These are phyloP conservation scores for Globisporangium apiculatum DNA, from an alignment of 352 stramenopile genomes.

Conservation along the genomic window DNA sequence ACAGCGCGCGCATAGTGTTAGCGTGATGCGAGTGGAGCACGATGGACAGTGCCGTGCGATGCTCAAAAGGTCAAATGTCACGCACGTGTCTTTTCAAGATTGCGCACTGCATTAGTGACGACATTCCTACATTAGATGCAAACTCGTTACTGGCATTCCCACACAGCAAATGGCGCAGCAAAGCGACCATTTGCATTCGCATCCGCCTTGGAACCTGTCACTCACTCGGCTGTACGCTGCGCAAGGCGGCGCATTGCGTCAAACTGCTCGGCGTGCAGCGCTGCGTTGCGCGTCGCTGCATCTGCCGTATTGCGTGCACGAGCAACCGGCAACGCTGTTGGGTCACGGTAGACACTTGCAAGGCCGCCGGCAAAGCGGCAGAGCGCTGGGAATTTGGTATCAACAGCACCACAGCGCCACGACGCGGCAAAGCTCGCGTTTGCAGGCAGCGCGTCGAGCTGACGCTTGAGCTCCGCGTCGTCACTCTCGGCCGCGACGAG, in stretches of 20 bases:
- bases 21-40: too few species aligned
- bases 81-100: background rate
- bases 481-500: slow-evolving; percentile 3
- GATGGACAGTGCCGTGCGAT: too few species aligned
- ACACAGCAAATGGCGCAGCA: too few species aligned
- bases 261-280: slow-evolving; percentile 8
- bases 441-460: background rate
- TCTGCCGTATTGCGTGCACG: background rate
- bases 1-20: slow-evolving; percentile 35
- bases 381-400: slow-evolving; percentile 4
- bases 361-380: slow-evolving; percentile 5
- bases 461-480: background rate
- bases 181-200: too few species aligned
- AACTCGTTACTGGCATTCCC: too few species aligned
- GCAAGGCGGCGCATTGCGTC: background rate
- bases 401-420: slow-evolving; percentile 2
- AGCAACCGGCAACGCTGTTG: background rate
- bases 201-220: too few species aligned
- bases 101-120: background rate
- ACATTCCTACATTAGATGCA: background rate
- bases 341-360: slow-evolving; percentile 5
- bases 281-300: background rate
- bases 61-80: too few species aligned
- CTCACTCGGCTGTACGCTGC: too few species aligned
- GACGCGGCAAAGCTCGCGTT: slow-evolving; percentile 6